These are phyloP conservation scores for Saraca asoca DNA, from an alignment of 331 rosid species.

Conservation along the genomic window DNA sequence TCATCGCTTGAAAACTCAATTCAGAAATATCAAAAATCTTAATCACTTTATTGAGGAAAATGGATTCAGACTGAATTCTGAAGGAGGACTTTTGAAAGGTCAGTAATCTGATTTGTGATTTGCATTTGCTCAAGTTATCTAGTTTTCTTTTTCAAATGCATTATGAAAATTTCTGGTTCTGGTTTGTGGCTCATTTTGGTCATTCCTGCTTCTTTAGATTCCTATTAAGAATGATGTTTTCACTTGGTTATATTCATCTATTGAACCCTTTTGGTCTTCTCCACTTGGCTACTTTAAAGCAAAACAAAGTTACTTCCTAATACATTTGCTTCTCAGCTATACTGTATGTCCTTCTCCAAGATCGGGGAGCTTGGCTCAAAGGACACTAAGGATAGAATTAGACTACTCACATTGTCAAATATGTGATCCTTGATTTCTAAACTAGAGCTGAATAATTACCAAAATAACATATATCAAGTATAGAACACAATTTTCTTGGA, in stretches of 20 bases:
- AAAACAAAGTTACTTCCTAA: no score
- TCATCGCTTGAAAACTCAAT: conserved; percentile 71
- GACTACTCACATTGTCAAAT: neutral
- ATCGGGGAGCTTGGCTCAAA: neutral
- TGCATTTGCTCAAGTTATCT: neutral
- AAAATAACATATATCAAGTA: conserved; percentile 5
- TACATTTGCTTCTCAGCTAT: neutral
- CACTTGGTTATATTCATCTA: conserved; percentile 3
- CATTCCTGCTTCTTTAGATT: neutral
- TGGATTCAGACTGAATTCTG: conserved; percentile 79
- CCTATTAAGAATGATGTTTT: neutral
- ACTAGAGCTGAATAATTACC: conserved; percentile 8
- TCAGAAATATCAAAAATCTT: conserved; percentile 65
- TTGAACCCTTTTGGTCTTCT: neutral
- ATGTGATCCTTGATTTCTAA: neutral
- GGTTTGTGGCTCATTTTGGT: neutral
- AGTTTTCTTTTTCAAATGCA: neutral
- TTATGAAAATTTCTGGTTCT: neutral
- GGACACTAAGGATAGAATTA: conserved; percentile 4
- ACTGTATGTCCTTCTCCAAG: neutral
- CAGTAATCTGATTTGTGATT: conserved; percentile 23
- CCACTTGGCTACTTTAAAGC: neutral
- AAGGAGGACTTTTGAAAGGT: conserved; percentile 96
- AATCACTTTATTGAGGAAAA: conserved; percentile 75
- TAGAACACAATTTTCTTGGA: neutral